A percentile compares a stretch with the other conserved stretches of the same genome.
Evolutionary conservation across 2,329 filamentous ascomycete species (phyloP).

Genomic region (Aspergillus sojae): DNA sequence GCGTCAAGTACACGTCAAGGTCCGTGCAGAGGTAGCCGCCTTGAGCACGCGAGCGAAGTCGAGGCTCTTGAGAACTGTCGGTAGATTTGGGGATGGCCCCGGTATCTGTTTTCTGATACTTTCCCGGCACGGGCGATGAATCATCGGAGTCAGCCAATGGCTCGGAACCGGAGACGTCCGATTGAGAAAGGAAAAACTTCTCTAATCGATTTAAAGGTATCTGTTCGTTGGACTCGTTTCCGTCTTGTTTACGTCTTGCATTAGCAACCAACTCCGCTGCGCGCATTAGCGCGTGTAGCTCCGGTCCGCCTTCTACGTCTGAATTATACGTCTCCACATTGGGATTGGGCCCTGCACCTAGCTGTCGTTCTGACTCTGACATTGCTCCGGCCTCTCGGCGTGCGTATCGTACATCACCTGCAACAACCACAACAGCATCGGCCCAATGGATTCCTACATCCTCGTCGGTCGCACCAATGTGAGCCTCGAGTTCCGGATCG

Average conservation of each 20-base stretch:
- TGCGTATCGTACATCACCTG: slow-evolving; percentile 47
- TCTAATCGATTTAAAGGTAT: slow-evolving; percentile 30
- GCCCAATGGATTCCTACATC: slow-evolving; percentile 33
- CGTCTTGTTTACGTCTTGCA: slow-evolving; percentile 38
- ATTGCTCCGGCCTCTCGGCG: slow-evolving; percentile 31
- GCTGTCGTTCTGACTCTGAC: slow-evolving; percentile 25
- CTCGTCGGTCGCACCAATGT: slow-evolving; percentile 22
- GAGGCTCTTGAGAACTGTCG: slow-evolving; percentile 31
- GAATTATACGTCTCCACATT: slow-evolving; percentile 29
- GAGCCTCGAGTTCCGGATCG: slow-evolving; percentile 41
- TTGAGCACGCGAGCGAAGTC: slow-evolving; percentile 69
- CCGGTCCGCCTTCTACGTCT: slow-evolving; percentile 46
- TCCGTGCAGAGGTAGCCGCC: slow-evolving; percentile 94
- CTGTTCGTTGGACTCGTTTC: slow-evolving; percentile 17
- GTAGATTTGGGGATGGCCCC: slow-evolving; percentile 17
- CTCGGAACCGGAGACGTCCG: slow-evolving; percentile 48
- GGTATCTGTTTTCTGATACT: slow-evolving; percentile 21
- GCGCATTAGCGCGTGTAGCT: slow-evolving; percentile 51
- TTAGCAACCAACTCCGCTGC: slow-evolving; percentile 46
- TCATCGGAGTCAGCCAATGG: slow-evolving; percentile 36
- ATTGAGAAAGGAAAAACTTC: slow-evolving; percentile 49
- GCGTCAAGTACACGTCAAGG: slow-evolving; percentile 89
- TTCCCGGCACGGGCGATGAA: slow-evolving; percentile 17
- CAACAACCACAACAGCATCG: slow-evolving; percentile 47
- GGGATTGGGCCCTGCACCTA: slow-evolving; percentile 27